Base-by-base conservation (phyloP, 2,329 filamentous ascomycete species). In the Aspergillaceae sp. region DNA sequence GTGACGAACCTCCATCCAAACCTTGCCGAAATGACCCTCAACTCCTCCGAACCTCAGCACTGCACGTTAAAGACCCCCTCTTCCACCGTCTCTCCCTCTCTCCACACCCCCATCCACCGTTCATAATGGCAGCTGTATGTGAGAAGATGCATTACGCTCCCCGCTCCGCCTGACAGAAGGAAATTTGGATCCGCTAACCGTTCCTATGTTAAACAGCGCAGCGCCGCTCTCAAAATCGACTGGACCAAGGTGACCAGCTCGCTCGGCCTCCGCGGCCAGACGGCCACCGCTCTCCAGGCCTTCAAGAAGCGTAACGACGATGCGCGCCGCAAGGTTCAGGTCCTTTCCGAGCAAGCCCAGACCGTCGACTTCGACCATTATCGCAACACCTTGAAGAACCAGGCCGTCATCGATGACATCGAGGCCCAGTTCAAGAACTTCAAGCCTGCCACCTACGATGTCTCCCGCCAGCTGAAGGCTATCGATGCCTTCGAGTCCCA, bases 291-390 rank as follows among this genome's bases (percentile, higher is more conserved):
- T 52, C 88, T 98, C 52, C 85, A 91, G 71, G 81, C 87, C 57
- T 98, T 98, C 85, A 98, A 98, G 83, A 92, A 95, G 83, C 90
- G 92, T 76, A 96, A 97, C 79, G 92, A 98, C 70, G 90, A 96
- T 70, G 91, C 88, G 68, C 90, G 91, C 74, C 91, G 92, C 77
- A 91, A 91, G 76, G 79, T 98, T 52, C 82, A 86, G 72, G 63
- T 81, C 53, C 87, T 98, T 49, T 83, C 81, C 54, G 88, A 95
- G 74, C 83, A 86, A 69, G 76, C 91, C 56, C 87, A 88, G 64
- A 80, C 81, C 49, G 82, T 98, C 74, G 89, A 98, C 79, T 97
- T 98, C 75, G 72, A 81, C 59, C 80, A 91, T 73, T 98, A 97
- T 86, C 89, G 90, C 73, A 77, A 78, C 67, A 67, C 86, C 61